Conservation (phyloP, 2,329 filamentous ascomycete genomes). For the Diplodia scrobiculata region DNA sequence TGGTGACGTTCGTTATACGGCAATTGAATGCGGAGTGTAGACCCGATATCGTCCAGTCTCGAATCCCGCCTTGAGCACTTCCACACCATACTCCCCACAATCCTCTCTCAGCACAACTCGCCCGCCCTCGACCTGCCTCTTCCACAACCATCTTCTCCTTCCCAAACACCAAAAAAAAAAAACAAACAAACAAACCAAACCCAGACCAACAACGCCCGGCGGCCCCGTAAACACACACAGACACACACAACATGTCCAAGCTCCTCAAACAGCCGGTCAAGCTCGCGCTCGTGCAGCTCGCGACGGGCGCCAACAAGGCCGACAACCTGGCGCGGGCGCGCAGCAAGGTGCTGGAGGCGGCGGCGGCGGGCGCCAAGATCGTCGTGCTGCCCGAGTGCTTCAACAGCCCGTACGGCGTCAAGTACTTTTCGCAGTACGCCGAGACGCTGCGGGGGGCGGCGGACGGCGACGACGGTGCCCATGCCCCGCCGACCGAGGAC, state of each 20-base stretch:
- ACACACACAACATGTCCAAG: slow-evolving; percentile 4
- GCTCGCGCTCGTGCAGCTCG: slow-evolving; percentile 54
- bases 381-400: slow-evolving; percentile 97
- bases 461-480: slow-evolving; percentile 41
- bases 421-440: slow-evolving; percentile 89
- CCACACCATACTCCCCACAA: not conserved
- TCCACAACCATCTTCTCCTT: not conserved
- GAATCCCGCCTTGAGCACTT: not conserved
- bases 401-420: slow-evolving; percentile 93
- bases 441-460: slow-evolving; percentile 69
- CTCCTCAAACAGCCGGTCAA: slow-evolving; percentile 45
- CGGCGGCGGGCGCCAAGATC: slow-evolving; percentile 72
- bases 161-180: too few species aligned
- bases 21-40: not conserved
- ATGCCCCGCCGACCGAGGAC: slow-evolving; percentile 47
- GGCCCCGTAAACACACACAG: too few species aligned
- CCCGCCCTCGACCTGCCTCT: not conserved
- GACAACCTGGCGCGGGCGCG: slow-evolving; percentile 81
- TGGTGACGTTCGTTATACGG: not conserved
- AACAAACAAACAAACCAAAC: too few species aligned
- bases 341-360: slow-evolving; percentile 79
- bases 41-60: not conserved
- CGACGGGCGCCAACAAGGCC: slow-evolving; percentile 68
- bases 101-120: not conserved
- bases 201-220: too few species aligned